A percentile compares a stretch with the other conserved stretches of the same genome.
These are phyloP conservation scores for Cucurbita moschata DNA, from an alignment of 306 rosid genomes.

Conservation along the genomic window DNA sequence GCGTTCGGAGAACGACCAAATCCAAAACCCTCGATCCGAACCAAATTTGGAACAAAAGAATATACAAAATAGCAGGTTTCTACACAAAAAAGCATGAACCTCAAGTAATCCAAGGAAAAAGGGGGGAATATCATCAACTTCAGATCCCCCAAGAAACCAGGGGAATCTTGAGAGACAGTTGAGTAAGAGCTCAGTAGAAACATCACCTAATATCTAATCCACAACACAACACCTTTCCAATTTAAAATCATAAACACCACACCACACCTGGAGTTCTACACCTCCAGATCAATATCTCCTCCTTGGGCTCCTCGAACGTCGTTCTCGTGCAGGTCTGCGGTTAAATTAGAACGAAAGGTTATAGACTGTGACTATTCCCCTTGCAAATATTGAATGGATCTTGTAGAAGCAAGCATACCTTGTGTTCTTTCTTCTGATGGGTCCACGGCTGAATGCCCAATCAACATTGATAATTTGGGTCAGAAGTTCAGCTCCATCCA, in stretches of 20 bases:
- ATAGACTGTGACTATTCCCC: background rate
- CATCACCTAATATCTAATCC: background rate
- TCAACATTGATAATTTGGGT: conserved; percentile 64
- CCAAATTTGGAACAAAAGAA: background rate
- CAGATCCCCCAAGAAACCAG: background rate
- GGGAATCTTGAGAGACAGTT: background rate
- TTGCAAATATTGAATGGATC: background rate
- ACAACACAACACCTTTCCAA: conserved; percentile 1
- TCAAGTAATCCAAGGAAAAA: background rate
- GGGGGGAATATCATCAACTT: background rate
- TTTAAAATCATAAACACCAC: conserved; percentile 10
- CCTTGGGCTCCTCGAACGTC: conserved; percentile 95
- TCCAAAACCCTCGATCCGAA: background rate
- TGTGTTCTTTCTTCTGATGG: conserved; percentile 61
- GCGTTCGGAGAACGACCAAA: background rate
- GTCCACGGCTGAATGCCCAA: conserved; percentile 97
- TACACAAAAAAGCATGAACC: background rate
- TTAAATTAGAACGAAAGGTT: background rate
- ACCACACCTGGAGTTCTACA: conserved; percentile 5
- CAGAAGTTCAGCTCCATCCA: conserved; percentile 78
- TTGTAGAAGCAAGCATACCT: conserved; percentile 33
- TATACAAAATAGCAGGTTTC: background rate
- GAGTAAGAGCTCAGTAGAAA: background rate
- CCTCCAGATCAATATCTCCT: conserved; percentile 47
- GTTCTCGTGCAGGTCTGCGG: conserved; percentile 56